These are phyloP conservation scores for Phytophthora parvispora DNA, from an alignment of 352 stramenopile genomes.

Conservation along the genomic window DNA sequence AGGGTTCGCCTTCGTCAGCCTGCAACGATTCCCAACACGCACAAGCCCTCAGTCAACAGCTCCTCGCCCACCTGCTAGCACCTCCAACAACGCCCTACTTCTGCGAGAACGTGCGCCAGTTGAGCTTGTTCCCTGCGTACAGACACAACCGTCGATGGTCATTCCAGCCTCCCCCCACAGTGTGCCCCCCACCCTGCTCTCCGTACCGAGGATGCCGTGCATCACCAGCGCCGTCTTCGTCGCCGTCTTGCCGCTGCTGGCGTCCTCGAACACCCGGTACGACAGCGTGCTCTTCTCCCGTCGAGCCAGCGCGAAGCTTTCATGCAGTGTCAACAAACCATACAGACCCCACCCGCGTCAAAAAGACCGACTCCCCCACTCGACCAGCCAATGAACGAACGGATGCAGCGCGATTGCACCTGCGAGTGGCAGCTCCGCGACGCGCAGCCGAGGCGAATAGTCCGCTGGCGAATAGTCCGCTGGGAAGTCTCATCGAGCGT, in stretches of 20 bases:
- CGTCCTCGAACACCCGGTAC: conserved; percentile 73
- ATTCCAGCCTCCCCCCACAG: background rate
- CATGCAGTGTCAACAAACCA: background rate
- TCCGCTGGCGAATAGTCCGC: conserved; percentile 13
- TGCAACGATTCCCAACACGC: conserved; percentile 19
- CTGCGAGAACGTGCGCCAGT: conserved; percentile 86
- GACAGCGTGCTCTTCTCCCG: conserved; percentile 63
- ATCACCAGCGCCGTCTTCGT: conserved; percentile 84
- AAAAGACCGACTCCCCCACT: background rate
- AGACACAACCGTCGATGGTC: background rate
- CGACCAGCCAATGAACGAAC: background rate
- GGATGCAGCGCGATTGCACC: conserved; percentile 12
- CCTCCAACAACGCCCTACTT: conserved; percentile 41
- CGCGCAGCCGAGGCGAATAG: conserved; percentile 10
- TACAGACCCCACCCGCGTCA: background rate
- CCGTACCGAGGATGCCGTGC: conserved; percentile 83
- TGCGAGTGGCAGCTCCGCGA: conserved; percentile 27
- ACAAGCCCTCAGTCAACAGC: conserved; percentile 2
- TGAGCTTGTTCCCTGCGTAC: conserved; percentile 81
- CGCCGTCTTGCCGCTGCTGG: conserved; percentile 30
- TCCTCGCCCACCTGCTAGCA: background rate
- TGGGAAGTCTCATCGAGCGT: conserved; percentile 26
- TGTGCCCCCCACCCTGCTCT: background rate
- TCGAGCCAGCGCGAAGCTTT: conserved; percentile 20
- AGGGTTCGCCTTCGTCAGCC: conserved; percentile 67